Evolutionary conservation across 2,329 filamentous ascomycete species (phyloP), one percentile per base, ranked within the genome.

Genomic region (Diaporthe batatas): DNA sequence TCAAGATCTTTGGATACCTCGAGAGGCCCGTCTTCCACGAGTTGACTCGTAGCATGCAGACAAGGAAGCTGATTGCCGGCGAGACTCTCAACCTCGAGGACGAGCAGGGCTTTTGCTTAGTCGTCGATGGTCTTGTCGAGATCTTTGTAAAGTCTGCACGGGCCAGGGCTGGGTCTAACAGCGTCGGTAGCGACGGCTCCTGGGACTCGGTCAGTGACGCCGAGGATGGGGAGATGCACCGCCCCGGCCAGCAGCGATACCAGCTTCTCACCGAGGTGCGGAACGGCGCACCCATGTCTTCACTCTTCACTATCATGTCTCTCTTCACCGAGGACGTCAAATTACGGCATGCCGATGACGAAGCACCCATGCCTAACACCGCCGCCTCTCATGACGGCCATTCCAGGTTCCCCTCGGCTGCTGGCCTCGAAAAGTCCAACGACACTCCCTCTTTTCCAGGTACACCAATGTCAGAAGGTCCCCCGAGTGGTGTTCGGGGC

Each of bases 251-350:
- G 72, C 95, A 98, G 80, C 94, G 93, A 42, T 99, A 99, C 79
- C 96, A 98, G 80, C 88, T 99, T 51, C 86, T 99, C 70, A 99
- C 96, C 0, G 97, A 99, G 82, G 96, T 99, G 69, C 97, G 96
- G 79, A 99, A 99, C 78, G 96, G 96, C 18, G 95, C 96, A 1
- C 96, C 97, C 1, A 98, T 99, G 96, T 99, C 96, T 6, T 99
- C 96, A 0, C 84, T 99, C 2, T 99, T 99, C 82, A 98, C 96
- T 0, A 98, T 99, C 76, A 91, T 99, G 83, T 97, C 96, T 2
- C 86, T 99, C 0, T 99, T 99, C 79, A 99, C 96, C 3, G 96
- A 99, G 81, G 95, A 98, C 78, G 91, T 99, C 69, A 93, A 93
- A 76, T 85, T 99, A 44, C 90, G 91, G 29, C 87, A 92, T 75